phyloP scores from a whole-genome alignment of 345 rosid genomes.

The Psidium guajava region DNA sequence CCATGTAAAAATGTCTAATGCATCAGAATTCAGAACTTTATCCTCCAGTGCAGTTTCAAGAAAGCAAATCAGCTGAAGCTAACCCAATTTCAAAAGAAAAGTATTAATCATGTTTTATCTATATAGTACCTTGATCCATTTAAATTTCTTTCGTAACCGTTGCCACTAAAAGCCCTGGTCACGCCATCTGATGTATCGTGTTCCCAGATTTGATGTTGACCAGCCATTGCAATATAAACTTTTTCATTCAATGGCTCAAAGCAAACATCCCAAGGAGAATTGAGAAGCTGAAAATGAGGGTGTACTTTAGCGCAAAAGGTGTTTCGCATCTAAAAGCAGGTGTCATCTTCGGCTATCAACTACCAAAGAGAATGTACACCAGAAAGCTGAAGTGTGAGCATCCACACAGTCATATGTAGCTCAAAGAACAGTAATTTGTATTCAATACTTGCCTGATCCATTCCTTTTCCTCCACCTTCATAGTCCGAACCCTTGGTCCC shows the following conservation, averaged over 20 bases:
- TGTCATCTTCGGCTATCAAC: background rate
- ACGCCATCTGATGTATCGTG: constrained; percentile 52
- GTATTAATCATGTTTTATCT: background rate
- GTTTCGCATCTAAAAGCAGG: background rate
- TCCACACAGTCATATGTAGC: background rate
- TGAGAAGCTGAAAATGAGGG: constrained; percentile 49
- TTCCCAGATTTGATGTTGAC: constrained; percentile 96
- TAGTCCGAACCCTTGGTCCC: constrained; percentile 94
- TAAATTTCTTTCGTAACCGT: constrained; percentile 86
- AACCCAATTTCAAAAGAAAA: background rate
- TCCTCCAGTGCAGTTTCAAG: background rate
- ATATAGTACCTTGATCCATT: constrained; percentile 70
- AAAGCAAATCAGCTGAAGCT: background rate
- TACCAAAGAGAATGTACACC: background rate
- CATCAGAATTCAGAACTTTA: background rate
- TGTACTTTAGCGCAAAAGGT: background rate
- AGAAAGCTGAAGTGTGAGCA: background rate
- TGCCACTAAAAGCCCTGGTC: constrained; percentile 77
- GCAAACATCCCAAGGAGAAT: constrained; percentile 97
- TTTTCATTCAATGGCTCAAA: constrained; percentile 54
- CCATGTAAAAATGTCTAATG: background rate
- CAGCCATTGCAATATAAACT: constrained; percentile 92
- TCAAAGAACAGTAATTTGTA: background rate
- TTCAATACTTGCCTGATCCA: constrained; percentile 44
- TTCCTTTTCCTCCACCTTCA: constrained; percentile 67